Conservation (phyloP, 2,329 filamentous ascomycete species). For the Salinomyces thailandicus region DNA sequence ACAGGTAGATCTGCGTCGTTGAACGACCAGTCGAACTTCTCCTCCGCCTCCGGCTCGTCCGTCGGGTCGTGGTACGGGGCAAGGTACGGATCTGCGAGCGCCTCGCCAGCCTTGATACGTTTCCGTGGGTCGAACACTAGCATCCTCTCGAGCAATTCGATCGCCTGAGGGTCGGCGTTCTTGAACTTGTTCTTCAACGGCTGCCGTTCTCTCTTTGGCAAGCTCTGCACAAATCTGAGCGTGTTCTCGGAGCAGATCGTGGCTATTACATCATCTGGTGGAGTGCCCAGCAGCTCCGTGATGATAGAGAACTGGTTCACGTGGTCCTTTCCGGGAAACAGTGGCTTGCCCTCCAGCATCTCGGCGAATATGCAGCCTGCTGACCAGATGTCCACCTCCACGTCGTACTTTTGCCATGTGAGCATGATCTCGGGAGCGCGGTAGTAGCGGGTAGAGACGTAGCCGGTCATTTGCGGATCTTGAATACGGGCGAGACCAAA, state of each 20-base stretch:
- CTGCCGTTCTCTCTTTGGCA: constrained; percentile 87
- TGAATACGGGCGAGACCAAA: constrained; percentile 96
- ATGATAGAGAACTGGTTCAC: constrained; percentile 99
- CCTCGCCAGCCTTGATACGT: constrained; percentile 77
- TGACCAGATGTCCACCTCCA: constrained; percentile 99
- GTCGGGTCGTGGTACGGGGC: constrained; percentile 94
- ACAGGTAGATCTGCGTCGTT: constrained; percentile 95
- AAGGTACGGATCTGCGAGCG: constrained; percentile 84
- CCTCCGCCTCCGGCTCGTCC: constrained; percentile 87
- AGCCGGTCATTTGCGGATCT: constrained; percentile 98
- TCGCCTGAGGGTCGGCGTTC: constrained; percentile 73
- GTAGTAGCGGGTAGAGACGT: constrained; percentile 98
- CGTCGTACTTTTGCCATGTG: constrained; percentile 99
- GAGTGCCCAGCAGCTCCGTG: constrained; percentile 89
- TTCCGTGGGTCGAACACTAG: constrained; percentile 98
- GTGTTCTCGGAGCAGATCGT: constrained; percentile 99
- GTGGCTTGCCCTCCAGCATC: constrained; percentile 96
- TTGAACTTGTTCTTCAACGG: constrained; percentile 83
- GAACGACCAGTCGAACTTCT: constrained; percentile 99
- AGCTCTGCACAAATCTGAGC: constrained; percentile 89
- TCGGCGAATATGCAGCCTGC: constrained; percentile 98
- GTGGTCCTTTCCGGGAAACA: constrained; percentile 98
- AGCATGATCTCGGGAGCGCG: constrained; percentile 99
- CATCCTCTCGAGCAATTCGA: constrained; percentile 92
- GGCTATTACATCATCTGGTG: constrained; percentile 95